Base-by-base conservation (phyloP, 2,329 filamentous ascomycete genomes). In the Fusarium tuaranense region DNA sequence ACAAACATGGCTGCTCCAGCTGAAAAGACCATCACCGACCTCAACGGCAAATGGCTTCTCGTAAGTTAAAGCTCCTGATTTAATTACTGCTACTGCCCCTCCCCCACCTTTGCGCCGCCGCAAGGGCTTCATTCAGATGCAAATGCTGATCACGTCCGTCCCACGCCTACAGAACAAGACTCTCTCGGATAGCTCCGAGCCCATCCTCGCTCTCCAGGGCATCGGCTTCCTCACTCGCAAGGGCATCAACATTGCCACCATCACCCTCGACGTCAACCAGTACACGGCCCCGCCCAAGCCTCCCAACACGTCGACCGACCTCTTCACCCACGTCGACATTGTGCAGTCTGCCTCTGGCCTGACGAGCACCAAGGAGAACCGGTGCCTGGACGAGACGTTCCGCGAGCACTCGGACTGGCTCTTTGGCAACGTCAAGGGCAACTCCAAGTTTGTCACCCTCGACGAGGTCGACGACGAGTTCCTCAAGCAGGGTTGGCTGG, bases 371-470 rank as follows among this genome's bases (percentile, higher is more conserved):
- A 80, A 85, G 48, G 89, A 91, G 86, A 81, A 82, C 73, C 89
- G 89, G 68, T 88, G 85, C 80, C 78, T 89, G 63, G 89, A 91
- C 84, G 79, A 83, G 81, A 77, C 76, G 64, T 82, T 76, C 76
- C 91, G 92, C 76, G 88, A 90, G 72, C 94, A 95, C 86, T 85
- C 85, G 27, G 95, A 98, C 86, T 92, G 91, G 87, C 89, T 97
- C 75, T 98, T 97, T 81, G 95, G 95, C 68, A 85, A 84, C 65
- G 88, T 97, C 72, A 85, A 86, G 62, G 94, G 93, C 67, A 87
- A 87, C 70, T 90, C 88, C 51, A 83, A 86, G 55, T 91, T 88
- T 80, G 75, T 89, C 68, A 80, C 78, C 13, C 79, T 83, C 22
- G 85, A 83, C 20, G 86, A 88, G 20, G 82, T 90, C 41, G 81